phyloP scores from a whole-genome alignment of 192 early-diverging fungal genomes.

The Backusella tuberculispora region DNA sequence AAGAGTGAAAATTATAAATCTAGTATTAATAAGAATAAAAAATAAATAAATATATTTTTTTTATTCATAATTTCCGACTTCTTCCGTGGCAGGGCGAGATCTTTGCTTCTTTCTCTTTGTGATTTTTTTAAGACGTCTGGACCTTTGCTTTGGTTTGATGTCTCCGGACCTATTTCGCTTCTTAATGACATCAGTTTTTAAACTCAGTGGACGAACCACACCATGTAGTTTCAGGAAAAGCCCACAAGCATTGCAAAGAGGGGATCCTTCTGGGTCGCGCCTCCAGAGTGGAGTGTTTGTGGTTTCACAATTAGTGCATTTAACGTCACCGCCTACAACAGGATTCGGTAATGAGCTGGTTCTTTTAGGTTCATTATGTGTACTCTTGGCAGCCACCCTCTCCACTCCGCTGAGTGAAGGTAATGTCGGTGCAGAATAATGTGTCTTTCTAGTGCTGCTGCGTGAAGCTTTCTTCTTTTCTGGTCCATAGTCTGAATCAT shows the following conservation, averaged over 20 bases:
- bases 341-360: slow-evolving; percentile 14
- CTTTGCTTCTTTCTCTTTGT: slow-evolving; percentile 18
- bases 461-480: slow-evolving; percentile 1
- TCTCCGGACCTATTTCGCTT: slow-evolving; percentile 74
- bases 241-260: slow-evolving; percentile 95
- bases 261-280: slow-evolving; percentile 74
- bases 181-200: slow-evolving; percentile 85
- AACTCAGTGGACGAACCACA: slow-evolving; percentile 73
- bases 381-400: neutral
- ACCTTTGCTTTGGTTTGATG: slow-evolving; percentile 5
- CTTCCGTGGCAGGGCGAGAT: slow-evolving; percentile 8
- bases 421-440: slow-evolving; percentile 7
- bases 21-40: neutral
- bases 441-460: neutral
- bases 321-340: neutral
- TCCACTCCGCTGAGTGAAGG: neutral
- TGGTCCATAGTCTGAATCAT: slow-evolving; percentile 20
- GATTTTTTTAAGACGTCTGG: slow-evolving; percentile 8
- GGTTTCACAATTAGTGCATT: slow-evolving; percentile 84
- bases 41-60: neutral
- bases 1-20: neutral
- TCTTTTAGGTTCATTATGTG: neutral
- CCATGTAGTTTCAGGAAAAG: slow-evolving; percentile 93
- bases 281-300: slow-evolving; percentile 92
- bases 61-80: neutral